Base-by-base conservation (phyloP, 2,329 filamentous ascomycete species). In the Didymella exigua region DNA sequence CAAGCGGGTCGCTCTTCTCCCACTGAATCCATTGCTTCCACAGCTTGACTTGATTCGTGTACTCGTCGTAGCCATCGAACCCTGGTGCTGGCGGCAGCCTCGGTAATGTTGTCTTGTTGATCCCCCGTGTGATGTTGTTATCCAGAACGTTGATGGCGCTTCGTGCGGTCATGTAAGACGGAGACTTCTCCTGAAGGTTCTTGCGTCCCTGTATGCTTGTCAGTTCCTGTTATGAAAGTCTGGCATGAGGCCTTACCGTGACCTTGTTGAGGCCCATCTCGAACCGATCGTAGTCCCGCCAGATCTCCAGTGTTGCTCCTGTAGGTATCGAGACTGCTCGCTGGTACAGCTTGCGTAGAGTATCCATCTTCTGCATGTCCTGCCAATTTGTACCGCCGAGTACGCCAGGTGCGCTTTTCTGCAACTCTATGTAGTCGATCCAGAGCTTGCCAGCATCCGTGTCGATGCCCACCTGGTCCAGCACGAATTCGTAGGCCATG, bases 281-380 rank as follows among this genome's bases (percentile, higher is more conserved):
- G 70, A 99, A 99, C 63, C 90, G 88, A 73, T 98, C 93, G 70
- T 99, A 99, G 70, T 99, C 93, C 73, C 96, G 96, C 96, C 95
- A 99, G 13, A 99, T 79, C 47, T 84, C 84, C 68, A 93, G 90
- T 43, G 96, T 86, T 27, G 89, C 89, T 49, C 88, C 86, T 60
- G 91, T 96, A 4, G 96, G 96, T 33, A 97, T 86, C 62, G 86
- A 88, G 54, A 97, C 90, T 13, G 93, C 93, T 48, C 89, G 89
- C 68, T 97, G 93, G 73, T 97, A 99, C 0, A 91, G 90, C 73
- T 96, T 96, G 56, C 95, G 88, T 46, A 99, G 78, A 64, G 90
- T 82, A 67, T 99, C 95, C 89, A 96, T 96, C 81, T 99, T 99
- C 72, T 98, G 95, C 76, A 93, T 90, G 71, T 98, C 95, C 75